These are phyloP conservation scores for Coemansia sp. DNA, from an alignment of 192 early-diverging fungal genomes.

Conservation along the genomic window DNA sequence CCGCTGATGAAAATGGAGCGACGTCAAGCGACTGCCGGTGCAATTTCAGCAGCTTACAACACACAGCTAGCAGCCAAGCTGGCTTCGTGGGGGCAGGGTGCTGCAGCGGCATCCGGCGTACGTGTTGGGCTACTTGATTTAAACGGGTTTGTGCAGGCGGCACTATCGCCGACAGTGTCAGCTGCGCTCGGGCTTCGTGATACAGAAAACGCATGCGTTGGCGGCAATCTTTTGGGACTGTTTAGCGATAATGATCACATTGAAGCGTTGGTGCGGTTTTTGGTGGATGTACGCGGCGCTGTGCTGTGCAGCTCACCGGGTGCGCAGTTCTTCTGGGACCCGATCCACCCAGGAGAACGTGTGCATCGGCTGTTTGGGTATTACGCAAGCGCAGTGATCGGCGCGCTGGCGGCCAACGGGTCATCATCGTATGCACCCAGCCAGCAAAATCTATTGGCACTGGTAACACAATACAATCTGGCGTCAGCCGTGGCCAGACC, in stretches of 20 bases:
- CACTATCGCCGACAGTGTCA: conserved; percentile 3
- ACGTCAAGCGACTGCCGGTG: neutral
- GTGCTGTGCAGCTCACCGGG: conserved; percentile 9
- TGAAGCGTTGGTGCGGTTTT: neutral
- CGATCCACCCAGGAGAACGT: conserved; percentile 22
- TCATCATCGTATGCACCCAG: neutral
- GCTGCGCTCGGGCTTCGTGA: conserved; percentile 7
- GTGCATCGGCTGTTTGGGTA: conserved; percentile 32
- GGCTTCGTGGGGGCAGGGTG: neutral
- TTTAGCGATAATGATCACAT: neutral
- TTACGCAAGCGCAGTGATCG: conserved; percentile 11
- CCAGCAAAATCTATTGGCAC: neutral
- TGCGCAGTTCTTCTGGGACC: conserved; percentile 24
- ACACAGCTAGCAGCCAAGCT: conserved; percentile 4
- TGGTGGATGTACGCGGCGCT: neutral
- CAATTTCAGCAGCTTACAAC: conserved; percentile 17
- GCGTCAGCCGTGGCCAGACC: neutral
- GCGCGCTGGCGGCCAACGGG: neutral
- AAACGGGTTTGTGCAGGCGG: conserved; percentile 3
- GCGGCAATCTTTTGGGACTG: conserved; percentile 10
- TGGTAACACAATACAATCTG: neutral
- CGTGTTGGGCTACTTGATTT: conserved; percentile 11
- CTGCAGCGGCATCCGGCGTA: neutral
- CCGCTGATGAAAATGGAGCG: conserved; percentile 15
- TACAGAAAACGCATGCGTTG: conserved; percentile 16